Percentiles rank a stretch among this genome's conserved stretches.
Evolutionary conservation across 441 rosid genomes (phyloP).

Genomic region (Geranium incanum): DNA sequence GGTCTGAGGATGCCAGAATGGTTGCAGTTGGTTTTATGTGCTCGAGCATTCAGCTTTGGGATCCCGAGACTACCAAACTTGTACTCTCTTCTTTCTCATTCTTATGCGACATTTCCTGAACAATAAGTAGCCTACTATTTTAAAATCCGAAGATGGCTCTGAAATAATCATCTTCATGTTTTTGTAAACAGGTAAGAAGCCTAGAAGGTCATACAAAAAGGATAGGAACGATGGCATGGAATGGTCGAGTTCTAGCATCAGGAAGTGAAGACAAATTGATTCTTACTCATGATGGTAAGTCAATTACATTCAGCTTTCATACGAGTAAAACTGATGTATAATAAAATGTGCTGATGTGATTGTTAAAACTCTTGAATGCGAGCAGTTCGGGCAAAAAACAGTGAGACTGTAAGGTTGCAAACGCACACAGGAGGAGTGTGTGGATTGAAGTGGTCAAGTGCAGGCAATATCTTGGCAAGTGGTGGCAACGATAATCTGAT

Average conservation of each 20-base stretch:
- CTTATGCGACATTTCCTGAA: not conserved
- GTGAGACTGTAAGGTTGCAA: slow-evolving; percentile 21
- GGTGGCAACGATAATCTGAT: slow-evolving; percentile 49
- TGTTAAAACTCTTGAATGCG: not conserved
- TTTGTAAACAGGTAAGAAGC: slow-evolving; percentile 26
- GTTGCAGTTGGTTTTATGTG: slow-evolving; percentile 36
- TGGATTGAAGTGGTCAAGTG: slow-evolving; percentile 48
- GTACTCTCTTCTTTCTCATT: slow-evolving; percentile 20
- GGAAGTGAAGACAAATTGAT: slow-evolving; percentile 44
- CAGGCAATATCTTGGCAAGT: slow-evolving; percentile 42
- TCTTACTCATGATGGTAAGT: slow-evolving; percentile 40
- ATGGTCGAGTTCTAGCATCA: slow-evolving; percentile 34
- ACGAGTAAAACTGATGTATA: not conserved
- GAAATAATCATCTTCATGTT: not conserved
- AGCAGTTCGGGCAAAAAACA: slow-evolving; percentile 35
- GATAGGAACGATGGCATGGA: slow-evolving; percentile 40
- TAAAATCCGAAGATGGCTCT: not conserved
- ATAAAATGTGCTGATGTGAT: not conserved
- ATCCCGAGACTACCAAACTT: slow-evolving; percentile 39
- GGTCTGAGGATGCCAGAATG: slow-evolving; percentile 36
- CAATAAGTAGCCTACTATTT: not conserved
- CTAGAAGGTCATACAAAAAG: slow-evolving; percentile 35
- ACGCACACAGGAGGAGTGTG: slow-evolving; percentile 42
- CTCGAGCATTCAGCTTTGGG: slow-evolving; percentile 43
- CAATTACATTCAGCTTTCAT: not conserved